Base-by-base conservation (phyloP, 805 yeast genomes). In the Candida qinlingensis region DNA sequence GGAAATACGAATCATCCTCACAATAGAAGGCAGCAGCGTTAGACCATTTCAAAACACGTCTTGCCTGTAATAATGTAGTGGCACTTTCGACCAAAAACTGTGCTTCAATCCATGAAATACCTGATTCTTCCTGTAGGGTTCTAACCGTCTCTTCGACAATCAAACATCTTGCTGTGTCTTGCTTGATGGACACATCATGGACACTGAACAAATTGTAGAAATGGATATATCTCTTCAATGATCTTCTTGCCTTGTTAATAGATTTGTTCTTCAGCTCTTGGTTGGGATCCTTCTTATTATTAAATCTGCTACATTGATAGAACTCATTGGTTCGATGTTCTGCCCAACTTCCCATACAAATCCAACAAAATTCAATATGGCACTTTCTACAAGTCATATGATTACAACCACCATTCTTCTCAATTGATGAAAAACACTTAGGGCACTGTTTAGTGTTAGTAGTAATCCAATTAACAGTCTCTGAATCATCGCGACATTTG, bases 351-450 rank as follows among this genome's bases (percentile, higher is more conserved):
- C 83, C 83, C 52, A 79, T 63, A 66, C 99, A 94, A 37, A 91
- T 81, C 99, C 99, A 94, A 66, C 99, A 94, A 62, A 90, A 94
- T 62, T 91, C 87, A 63, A 79, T 67, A 10, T 64, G 61, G 65
- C 99, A 94, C 50, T 80, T 83, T 4, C 78, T 72, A 65, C 99
- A 94, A 1, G 81, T 76, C 96, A 94, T 92, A 67, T 94, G 99
- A 66, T 92, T 92, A 68, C 99, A 94, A 0, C 99, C 99, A 26
- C 97, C 98, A 62, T 86, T 86, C 59, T 92, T 90, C 62, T 94
- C 97, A 53, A 92, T 94, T 30, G 81, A 71, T 1, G 89, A 71
- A 8, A 70, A 69, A 69, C 99, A 94, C 59, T 79, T 79, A 0
- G 97, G 96, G 65, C 99, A 94, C 41, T 79, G 77, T 56, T 88